Evolutionary conservation across 305 asterid species (phyloP).

Genomic region (Stenogyne calaminthoides): DNA sequence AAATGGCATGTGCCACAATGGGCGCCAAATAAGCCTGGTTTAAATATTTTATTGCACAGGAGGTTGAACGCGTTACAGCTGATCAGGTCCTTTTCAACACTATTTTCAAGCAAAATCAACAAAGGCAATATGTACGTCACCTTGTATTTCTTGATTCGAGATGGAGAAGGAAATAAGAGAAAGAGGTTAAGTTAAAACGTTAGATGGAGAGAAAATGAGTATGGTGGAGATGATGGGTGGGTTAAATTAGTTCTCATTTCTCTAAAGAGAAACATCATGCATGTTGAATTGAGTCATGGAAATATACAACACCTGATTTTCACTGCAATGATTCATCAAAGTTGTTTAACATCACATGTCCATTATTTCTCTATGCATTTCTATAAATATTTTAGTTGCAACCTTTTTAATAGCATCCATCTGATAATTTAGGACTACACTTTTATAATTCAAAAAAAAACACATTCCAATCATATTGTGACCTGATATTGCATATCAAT

Average conservation of each 20-base stretch:
- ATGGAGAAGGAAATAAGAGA: constrained; percentile 5
- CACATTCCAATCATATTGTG: neutral
- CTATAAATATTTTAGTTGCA: neutral
- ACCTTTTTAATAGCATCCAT: neutral
- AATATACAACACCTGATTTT: neutral
- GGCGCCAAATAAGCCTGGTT: neutral
- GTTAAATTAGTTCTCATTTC: neutral
- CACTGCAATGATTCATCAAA: neutral
- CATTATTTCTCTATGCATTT: constrained; percentile 5
- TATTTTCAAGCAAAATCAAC: neutral
- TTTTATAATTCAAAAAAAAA: neutral
- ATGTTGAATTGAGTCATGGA: neutral
- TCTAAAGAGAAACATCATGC: neutral
- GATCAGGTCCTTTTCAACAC: neutral
- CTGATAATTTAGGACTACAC: neutral
- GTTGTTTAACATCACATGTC: neutral
- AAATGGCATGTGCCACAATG: neutral
- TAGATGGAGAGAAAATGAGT: neutral
- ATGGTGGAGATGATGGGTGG: neutral
- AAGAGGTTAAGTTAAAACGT: neutral
- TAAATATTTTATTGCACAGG: neutral
- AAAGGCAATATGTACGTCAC: neutral
- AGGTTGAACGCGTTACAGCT: neutral
- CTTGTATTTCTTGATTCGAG: neutral
- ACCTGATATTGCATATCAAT: neutral